Percentiles rank a stretch among this genome's conserved stretches.
These are phyloP conservation scores for Penstemon davidsonii DNA, from an alignment of 257 asterid genomes.

Conservation along the genomic window DNA sequence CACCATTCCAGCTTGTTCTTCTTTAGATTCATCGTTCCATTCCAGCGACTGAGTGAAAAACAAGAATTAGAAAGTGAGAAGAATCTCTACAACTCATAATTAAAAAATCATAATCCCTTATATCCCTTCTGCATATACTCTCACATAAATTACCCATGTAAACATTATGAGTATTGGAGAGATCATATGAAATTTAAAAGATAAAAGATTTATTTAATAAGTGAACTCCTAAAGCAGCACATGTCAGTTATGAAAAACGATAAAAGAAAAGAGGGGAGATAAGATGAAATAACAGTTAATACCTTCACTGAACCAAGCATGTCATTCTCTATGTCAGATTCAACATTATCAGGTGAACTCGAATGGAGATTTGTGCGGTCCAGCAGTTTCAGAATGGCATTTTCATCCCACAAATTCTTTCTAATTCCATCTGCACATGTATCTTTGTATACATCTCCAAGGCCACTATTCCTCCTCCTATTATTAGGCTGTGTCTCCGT, in stretches of 20 bases:
- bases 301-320: constrained; percentile 99
- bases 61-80: constrained; percentile 5
- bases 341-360: constrained; percentile 71
- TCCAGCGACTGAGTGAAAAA: constrained; percentile 55
- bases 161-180: background rate
- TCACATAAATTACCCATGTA: background rate
- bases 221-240: background rate
- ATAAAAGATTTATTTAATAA: constrained; percentile 1
- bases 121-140: background rate
- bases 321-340: constrained; percentile 68
- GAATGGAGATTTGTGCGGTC: constrained; percentile 81
- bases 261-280: background rate
- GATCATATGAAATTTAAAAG: background rate
- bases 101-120: background rate
- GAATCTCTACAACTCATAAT: background rate
- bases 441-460: constrained; percentile 93
- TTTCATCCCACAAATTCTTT: constrained; percentile 87
- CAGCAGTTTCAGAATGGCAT: constrained; percentile 82
- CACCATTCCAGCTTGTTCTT: constrained; percentile 60
- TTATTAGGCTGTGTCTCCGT: constrained; percentile 64
- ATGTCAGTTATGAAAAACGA: background rate
- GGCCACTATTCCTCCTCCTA: constrained; percentile 79
- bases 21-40: constrained; percentile 87
- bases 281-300: constrained; percentile 26
- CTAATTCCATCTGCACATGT: constrained; percentile 79